Conservation (phyloP, 2,329 filamentous ascomycete genomes). For the Fonsecaea erecta region DNA sequence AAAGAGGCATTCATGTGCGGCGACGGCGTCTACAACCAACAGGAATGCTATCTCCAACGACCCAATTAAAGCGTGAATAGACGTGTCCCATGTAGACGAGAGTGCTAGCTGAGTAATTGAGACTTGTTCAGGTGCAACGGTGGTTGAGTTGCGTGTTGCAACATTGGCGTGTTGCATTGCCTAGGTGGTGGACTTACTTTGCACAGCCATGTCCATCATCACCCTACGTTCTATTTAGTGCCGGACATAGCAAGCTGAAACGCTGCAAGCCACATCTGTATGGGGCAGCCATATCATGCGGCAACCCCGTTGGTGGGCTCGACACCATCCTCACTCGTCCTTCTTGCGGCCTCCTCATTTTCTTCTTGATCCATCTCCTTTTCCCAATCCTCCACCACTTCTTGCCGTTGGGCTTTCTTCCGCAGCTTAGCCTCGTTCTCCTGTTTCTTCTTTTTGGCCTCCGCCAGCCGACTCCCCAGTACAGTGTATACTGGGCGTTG, state of each 20-base stretch:
- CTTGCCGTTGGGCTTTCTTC: conserved; percentile 31
- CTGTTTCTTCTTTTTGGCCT: conserved; percentile 44
- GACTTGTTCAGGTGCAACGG: conserved; percentile 1
- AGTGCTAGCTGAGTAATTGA: conserved; percentile 5
- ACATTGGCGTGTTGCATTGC: conserved; percentile 1
- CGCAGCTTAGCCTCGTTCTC: conserved; percentile 46
- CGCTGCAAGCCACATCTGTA: conserved; percentile 10
- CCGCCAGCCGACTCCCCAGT: conserved; percentile 40
- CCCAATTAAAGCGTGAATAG: too few relatives aligned
- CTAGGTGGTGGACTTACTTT: not conserved
- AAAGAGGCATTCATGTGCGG: conserved; percentile 2
- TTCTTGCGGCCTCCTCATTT: conserved; percentile 16
- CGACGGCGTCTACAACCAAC: not conserved
- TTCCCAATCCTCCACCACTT: conserved; percentile 54
- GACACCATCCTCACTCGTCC: conserved; percentile 5
- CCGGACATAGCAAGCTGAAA: not conserved
- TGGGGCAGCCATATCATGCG: not conserved
- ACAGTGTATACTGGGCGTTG: conserved; percentile 41
- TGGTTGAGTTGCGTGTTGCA: not conserved
- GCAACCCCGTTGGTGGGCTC: not conserved
- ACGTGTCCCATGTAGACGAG: conserved; percentile 1
- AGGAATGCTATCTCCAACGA: too few relatives aligned
- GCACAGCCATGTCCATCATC: not conserved
- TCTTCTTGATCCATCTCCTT: conserved; percentile 52
- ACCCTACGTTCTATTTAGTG: not conserved